Evolutionary conservation across 441 rosid genomes (phyloP), one percentile per base, ranked within the genome.

Genomic region (Arabidopsis hybrid): DNA sequence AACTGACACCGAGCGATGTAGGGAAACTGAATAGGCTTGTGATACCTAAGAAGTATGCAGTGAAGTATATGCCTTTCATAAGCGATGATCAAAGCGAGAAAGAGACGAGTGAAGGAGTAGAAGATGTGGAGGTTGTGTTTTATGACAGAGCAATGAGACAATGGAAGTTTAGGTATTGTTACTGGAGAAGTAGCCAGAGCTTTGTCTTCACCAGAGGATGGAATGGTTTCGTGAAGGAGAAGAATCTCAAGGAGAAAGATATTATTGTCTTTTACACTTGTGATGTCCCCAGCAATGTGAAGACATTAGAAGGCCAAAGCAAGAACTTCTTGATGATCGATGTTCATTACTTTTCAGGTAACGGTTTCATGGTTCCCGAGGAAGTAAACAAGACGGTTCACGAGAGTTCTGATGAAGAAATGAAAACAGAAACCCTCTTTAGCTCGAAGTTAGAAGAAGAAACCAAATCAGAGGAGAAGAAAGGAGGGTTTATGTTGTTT

Each of bases 151-250:
- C 63, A 7, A 88, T 87, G 94, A 86, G 83, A 67, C 60, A 73
- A 1, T 92, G 99, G 97, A 94, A 87, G 60, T 94, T 94, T 56
- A 73, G 98, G 66, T 90, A 88, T 73, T 87, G 98, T 42, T 90
- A 89, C 70, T 94, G 96, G 97, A 90, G 78, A 32, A 91, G 98
- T 65, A 93, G 98, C 77, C 96, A 93, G 59, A 88, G 92, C 77
- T 93, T 80, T 73, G 95, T 93, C 45, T 90, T 93, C 50, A 91
- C 98, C 2, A 85, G 89, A 72, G 97, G 98, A 1, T 93, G 98
- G 98, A 91, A 80, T 56, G 71, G 81, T 74, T 90, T 91, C 64
- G 98, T 89, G 35, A 84, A 83, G 80, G 90, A 84, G 75, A 89
- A 83, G 67, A 70, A 77, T 13, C 65, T 89, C 67, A 80, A 77